These are phyloP conservation scores for Cladosporium sp. DNA, from an alignment of 2,329 filamentous ascomycete genomes.

Conservation along the genomic window DNA sequence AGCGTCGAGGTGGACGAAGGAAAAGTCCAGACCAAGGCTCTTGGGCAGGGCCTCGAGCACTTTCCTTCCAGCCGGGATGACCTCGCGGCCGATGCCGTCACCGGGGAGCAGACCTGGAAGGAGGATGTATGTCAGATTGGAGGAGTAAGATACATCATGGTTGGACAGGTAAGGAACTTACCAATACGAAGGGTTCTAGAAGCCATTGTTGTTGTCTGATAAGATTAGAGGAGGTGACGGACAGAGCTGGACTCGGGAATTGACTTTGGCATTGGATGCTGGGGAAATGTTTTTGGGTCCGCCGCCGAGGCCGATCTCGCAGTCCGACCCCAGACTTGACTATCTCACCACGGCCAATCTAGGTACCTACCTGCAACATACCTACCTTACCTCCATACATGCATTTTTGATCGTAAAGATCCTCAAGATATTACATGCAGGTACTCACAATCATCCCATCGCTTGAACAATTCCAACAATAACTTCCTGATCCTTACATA, in stretches of 20 bases:
- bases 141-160: too few species aligned
- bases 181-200: constrained; percentile 14
- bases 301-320: constrained; percentile 8
- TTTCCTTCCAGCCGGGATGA: constrained; percentile 88
- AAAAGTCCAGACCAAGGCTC: constrained; percentile 91
- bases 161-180: background rate
- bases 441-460: too few species aligned
- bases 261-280: background rate
- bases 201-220: constrained; percentile 10
- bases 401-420: too few species aligned
- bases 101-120: constrained; percentile 83
- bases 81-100: constrained; percentile 97
- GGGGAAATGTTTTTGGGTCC: constrained; percentile 6
- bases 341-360: too few species aligned
- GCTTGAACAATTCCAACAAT: too few species aligned
- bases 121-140: background rate
- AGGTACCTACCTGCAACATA: too few species aligned
- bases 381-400: too few species aligned
- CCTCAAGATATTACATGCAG: too few species aligned
- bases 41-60: constrained; percentile 88
- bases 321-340: background rate
- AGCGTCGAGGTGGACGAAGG: constrained; percentile 87
- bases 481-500: too few species aligned
- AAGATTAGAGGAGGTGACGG: background rate
- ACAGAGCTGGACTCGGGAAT: background rate